Base-by-base conservation (phyloP, 169 alveolate species). In the Plasmodium vinckei region DNA sequence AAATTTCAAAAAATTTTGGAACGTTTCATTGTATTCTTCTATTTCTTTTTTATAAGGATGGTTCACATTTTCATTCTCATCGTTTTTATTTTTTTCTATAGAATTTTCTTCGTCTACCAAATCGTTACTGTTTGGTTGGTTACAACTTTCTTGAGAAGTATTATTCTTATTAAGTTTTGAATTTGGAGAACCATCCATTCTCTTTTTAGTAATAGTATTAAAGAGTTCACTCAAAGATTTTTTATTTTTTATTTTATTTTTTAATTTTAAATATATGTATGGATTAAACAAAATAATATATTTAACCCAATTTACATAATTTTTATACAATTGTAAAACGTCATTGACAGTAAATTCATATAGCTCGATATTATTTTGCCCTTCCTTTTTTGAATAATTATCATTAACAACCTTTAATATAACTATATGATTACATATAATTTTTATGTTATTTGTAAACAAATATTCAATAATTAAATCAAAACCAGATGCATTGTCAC, bases 271-370 rank as follows among this genome's bases (percentile, higher is more conserved):
- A 60, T 86, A 86, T 9, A 70, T 65, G 69, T 69, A 69, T 1
- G 91, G 91, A 63, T 86, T 86, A 51, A 42, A 25, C 39, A 86
- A 23, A 27, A 86, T 39, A 12, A 69, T 73, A 86, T 59, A 86
- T 86, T 63, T 86, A 17, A 86, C 46, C 53, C 42, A 86, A 70
- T 70, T 54, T 54, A 86, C 33, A 67, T 70, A 86, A 67, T 86
- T 59, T 59, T 21, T 7, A 23, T 86, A 86, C 63, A 71, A 54
- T 42, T 57, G 51, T 21, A 70, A 51, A 39, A 86, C 21, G 33
- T 86, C 91, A 51, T 57, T 17, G 0, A 49, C 27, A 15, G 87
- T 86, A 44, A 39, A 57, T 39, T 54, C 60, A 47, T 9, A 42
- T 49, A 54, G 54, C 19, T 51, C 44, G 25, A n/a, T 27, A 13